Base-by-base conservation (phyloP, 129 eudicot genomes). In the Flaveria sonorensis region DNA sequence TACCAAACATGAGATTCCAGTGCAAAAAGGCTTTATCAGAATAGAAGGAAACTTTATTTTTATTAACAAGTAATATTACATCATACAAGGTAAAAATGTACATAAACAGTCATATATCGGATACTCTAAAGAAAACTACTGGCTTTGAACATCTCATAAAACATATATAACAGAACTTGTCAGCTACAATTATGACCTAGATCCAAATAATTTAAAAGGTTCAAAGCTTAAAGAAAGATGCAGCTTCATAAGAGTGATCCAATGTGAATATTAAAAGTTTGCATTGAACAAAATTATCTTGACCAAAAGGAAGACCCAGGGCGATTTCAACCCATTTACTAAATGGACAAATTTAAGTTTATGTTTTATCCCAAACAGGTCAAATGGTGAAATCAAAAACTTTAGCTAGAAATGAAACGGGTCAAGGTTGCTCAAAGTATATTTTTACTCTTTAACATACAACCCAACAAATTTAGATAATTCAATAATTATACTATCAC, bases 51-150 rank as follows among this genome's bases (percentile, higher is more conserved):
- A 36, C 1, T 11, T 13, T n/a, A 14, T 39, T 32, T 76, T 65
- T 21, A 64, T 68, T 4, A 64, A 20, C 26, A 67, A 68, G n/a
- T 42, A 56, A 67, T 43, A 55, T 56, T 55, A 68, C 74, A 77
- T 68, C 4, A 68, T 57, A 68, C 81, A 67, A 52, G 60, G 60
- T 53, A 39, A 42, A 39, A 40, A 77, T 11, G 52, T 13, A 63
- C 42, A 65, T 50, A 32, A 50, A 39, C 73, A 19, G 4, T 68
- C 55, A 77, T 23, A 68, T 77, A 66, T 68, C 65, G 12, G 65
- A 14, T 51, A 28, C 52, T 32, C 52, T 39, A 4, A 47, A 40
- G 57, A 42, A 73, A 40, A 50, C 28, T 8, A 63, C 32, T 40
- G 42, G 26, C 39, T 65, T 30, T 30, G 45, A 32, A 50, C 50